A percentile compares a stretch with the other conserved stretches of the same genome.
Conservation (phyloP, 345 rosid species). For the Gynandropsis gynandra region DNA sequence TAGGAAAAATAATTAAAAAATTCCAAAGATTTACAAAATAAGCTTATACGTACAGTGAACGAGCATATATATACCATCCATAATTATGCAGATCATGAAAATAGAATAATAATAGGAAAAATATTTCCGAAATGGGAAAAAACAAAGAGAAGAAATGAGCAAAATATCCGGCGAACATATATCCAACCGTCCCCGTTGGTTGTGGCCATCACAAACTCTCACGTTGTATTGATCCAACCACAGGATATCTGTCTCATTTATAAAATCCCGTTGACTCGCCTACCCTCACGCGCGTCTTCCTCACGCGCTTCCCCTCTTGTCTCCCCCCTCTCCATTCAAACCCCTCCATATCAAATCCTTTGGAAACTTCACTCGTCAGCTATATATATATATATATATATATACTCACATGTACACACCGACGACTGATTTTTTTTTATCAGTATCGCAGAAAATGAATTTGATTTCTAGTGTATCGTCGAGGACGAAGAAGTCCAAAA, state of each 20-base stretch:
- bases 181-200: not conserved
- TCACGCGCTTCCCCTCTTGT: slow-evolving; percentile 11
- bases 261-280: slow-evolving; percentile 10
- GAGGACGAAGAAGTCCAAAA: slow-evolving; percentile 38
- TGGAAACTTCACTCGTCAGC: slow-evolving; percentile 21
- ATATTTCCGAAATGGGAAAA: not conserved
- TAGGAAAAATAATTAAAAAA: too few species aligned
- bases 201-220: slow-evolving; percentile 20
- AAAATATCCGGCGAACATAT: not conserved
- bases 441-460: slow-evolving; percentile 19
- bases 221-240: slow-evolving; percentile 20
- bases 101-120: too few species aligned
- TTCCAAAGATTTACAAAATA: too few species aligned
- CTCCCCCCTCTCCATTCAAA: slow-evolving; percentile 15
- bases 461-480: slow-evolving; percentile 21
- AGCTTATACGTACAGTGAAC: too few species aligned
- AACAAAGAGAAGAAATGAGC: slow-evolving; percentile 4
- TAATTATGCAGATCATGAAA: too few species aligned
- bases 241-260: slow-evolving; percentile 17
- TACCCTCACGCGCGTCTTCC: slow-evolving; percentile 12
- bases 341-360: slow-evolving; percentile 27
- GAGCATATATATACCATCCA: too few species aligned
- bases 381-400: not conserved
- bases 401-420: not conserved
- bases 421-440: not conserved